These are phyloP conservation scores for Calendula officinalis DNA, from an alignment of 129 eudicot species.

Conservation along the genomic window DNA sequence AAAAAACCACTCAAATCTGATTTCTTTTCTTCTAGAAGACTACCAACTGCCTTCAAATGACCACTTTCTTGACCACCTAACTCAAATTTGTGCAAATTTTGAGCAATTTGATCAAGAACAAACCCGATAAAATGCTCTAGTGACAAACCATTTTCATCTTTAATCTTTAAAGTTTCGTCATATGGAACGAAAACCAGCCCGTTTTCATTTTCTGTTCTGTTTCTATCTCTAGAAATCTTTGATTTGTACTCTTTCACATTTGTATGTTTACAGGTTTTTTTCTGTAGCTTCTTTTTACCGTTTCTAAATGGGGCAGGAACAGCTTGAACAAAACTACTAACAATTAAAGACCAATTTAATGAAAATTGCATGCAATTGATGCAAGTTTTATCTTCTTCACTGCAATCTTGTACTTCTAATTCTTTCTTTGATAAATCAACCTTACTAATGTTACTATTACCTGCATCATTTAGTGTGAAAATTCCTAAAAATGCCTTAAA, in stretches of 20 bases:
- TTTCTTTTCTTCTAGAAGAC: slow-evolving; percentile 56
- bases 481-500: slow-evolving; percentile 10
- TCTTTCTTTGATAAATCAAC: slow-evolving; percentile 1
- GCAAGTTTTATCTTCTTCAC: slow-evolving; percentile 50
- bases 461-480: slow-evolving; percentile 4
- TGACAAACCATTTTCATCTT: slow-evolving; percentile 44
- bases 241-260: slow-evolving; percentile 30
- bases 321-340: slow-evolving; percentile 67
- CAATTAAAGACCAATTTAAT: slow-evolving; percentile 65
- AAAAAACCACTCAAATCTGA: slow-evolving; percentile 59
- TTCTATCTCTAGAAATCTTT: slow-evolving; percentile 31
- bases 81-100: slow-evolving; percentile 62
- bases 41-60: slow-evolving; percentile 53
- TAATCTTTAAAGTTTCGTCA: slow-evolving; percentile 30
- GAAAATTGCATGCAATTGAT: slow-evolving; percentile 73
- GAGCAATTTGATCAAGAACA: slow-evolving; percentile 56
- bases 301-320: slow-evolving; percentile 53
- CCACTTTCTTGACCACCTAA: slow-evolving; percentile 35
- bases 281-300: slow-evolving; percentile 59
- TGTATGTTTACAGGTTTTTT: slow-evolving; percentile 21
- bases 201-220: slow-evolving; percentile 18
- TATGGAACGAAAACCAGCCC: slow-evolving; percentile 27
- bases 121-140: slow-evolving; percentile 51
- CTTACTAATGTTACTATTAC: background rate
- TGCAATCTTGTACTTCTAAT: slow-evolving; percentile 25